Evolutionary conservation across 129 eudicot genomes (phyloP).

Genomic region (Flaveria ramosissima): DNA sequence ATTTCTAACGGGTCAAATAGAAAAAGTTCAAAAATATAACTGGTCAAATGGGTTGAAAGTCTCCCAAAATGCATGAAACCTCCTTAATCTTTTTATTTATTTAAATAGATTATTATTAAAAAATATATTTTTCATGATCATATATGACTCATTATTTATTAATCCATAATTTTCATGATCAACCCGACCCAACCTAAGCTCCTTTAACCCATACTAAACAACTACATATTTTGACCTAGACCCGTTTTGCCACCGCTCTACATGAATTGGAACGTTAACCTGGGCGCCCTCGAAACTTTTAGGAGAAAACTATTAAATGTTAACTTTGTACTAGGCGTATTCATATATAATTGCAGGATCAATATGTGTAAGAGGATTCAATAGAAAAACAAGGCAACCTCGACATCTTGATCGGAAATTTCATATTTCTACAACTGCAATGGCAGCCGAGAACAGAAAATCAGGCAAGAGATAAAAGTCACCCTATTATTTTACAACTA

Average conservation of each 20-base stretch:
- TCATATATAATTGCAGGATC: slow-evolving; percentile 42
- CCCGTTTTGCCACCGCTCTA: neutral
- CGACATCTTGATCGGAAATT: slow-evolving; percentile 34
- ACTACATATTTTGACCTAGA: neutral
- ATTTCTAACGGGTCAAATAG: neutral
- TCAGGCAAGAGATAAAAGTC: slow-evolving; percentile 15
- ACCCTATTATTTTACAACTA: slow-evolving; percentile 6
- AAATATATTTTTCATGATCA: neutral
- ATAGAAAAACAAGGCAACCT: slow-evolving; percentile 44
- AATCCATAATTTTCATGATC: neutral
- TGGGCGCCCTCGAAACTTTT: too few species aligned
- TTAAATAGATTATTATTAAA: neutral
- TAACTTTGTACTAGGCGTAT: neutral
- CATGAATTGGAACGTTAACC: neutral
- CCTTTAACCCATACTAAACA: neutral
- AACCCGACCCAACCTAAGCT: neutral
- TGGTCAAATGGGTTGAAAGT: neutral
- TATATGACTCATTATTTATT: neutral
- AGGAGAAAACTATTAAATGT: neutral
- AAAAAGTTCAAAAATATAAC: neutral
- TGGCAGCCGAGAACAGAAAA: slow-evolving; percentile 33
- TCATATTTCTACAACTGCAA: slow-evolving; percentile 28
- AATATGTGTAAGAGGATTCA: slow-evolving; percentile 61
- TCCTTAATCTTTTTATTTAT: neutral
- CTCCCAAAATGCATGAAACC: neutral